These are phyloP conservation scores for Hypseocharis bilobata DNA, from an alignment of 441 rosid genomes.

Conservation along the genomic window DNA sequence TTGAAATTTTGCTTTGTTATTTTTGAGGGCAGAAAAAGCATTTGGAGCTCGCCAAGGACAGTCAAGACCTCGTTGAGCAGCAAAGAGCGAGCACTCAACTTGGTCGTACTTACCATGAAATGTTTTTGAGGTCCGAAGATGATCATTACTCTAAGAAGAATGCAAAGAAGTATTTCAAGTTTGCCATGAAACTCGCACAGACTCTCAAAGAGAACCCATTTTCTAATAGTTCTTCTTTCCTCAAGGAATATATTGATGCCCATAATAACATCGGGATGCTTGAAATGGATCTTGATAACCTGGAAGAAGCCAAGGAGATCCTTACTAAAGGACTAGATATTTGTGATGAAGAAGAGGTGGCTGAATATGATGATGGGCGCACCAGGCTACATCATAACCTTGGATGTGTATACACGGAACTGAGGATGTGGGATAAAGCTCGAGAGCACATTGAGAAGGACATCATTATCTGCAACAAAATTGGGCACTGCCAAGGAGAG, in stretches of 20 bases:
- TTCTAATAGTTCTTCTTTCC: constrained; percentile 43
- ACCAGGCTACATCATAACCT: constrained; percentile 93
- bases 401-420: constrained; percentile 59
- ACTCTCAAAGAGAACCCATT: constrained; percentile 60
- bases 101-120: constrained; percentile 83
- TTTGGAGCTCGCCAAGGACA: constrained; percentile 72
- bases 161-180: constrained; percentile 79
- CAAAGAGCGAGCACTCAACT: constrained; percentile 92
- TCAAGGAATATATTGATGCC: constrained; percentile 81
- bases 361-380: constrained; percentile 59
- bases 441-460: constrained; percentile 67
- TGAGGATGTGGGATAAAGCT: constrained; percentile 74
- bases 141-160: constrained; percentile 58
- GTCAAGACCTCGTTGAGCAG: constrained; percentile 65
- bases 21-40: constrained; percentile 56
- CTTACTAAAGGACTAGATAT: constrained; percentile 61
- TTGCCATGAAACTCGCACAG: constrained; percentile 69
- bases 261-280: constrained; percentile 90
- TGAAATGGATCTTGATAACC: constrained; percentile 76
- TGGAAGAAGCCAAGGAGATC: constrained; percentile 46
- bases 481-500: constrained; percentile 73
- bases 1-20: neutral
- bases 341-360: constrained; percentile 85
- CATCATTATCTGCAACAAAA: constrained; percentile 61
- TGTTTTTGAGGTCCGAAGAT: constrained; percentile 48